phyloP scores from a whole-genome alignment of 345 rosid genomes.

The Turnera subulata region DNA sequence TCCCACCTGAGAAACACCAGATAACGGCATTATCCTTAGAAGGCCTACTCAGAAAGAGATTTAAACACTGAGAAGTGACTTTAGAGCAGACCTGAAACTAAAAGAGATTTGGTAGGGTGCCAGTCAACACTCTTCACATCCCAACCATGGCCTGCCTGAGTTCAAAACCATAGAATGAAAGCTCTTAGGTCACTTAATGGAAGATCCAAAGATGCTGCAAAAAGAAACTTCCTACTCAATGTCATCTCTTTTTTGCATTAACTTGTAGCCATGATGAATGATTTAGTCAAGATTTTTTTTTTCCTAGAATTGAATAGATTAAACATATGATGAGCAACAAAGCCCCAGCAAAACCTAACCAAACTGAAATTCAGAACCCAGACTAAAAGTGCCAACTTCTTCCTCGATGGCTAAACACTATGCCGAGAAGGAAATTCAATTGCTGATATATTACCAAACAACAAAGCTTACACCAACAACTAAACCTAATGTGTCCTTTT shows the following conservation, averaged over 20 bases:
- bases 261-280: too few relatives aligned
- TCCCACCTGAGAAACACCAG: constrained; percentile 61
- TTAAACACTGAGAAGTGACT: constrained; percentile 7
- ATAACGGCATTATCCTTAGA: neutral
- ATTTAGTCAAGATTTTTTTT: too few relatives aligned
- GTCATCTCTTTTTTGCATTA: neutral
- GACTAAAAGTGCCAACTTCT: too few relatives aligned
- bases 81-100: constrained; percentile 72
- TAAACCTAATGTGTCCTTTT: too few relatives aligned
- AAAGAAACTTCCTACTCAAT: constrained; percentile 1
- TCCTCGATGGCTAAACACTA: too few relatives aligned
- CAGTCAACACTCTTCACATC: constrained; percentile 99
- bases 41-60: constrained; percentile 5
- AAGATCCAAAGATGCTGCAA: constrained; percentile 10
- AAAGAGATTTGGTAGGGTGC: constrained; percentile 95
- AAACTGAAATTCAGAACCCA: too few relatives aligned
- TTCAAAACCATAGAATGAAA: constrained; percentile 45
- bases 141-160: constrained; percentile 99
- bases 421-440: too few relatives aligned
- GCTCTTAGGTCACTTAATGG: constrained; percentile 34
- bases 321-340: too few relatives aligned
- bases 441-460: too few relatives aligned
- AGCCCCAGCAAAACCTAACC: too few relatives aligned
- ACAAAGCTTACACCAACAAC: too few relatives aligned
- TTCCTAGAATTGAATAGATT: too few relatives aligned